These are phyloP conservation scores for Margaritispora aquatica DNA, from an alignment of 495 filamentous ascomycete genomes.

Conservation along the genomic window DNA sequence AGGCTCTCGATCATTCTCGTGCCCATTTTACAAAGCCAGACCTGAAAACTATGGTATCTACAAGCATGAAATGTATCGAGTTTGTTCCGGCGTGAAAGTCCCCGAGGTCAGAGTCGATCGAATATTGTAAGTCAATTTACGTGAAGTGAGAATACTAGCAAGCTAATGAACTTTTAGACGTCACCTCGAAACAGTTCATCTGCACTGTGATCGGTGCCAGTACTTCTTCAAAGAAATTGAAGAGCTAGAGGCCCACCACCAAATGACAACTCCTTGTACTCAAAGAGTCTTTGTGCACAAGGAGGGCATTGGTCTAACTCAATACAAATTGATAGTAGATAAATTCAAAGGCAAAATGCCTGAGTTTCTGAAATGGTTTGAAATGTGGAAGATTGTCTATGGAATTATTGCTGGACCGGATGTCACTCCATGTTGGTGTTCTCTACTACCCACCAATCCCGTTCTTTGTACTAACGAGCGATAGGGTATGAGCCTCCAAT, in stretches of 20 bases:
- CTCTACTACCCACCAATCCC: too few relatives aligned
- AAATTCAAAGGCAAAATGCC: neutral
- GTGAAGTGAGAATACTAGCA: neutral
- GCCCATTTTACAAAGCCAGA: neutral
- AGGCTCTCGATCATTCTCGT: neutral
- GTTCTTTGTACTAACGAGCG: neutral
- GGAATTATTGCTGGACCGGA: too few relatives aligned
- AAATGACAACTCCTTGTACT: neutral
- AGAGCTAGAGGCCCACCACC: neutral
- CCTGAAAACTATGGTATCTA: neutral
- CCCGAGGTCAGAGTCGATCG: neutral
- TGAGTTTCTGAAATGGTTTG: slow-evolving; percentile 4
- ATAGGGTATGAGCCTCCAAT: neutral
- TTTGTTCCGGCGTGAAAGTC: neutral
- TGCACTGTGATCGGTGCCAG: neutral
- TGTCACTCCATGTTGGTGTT: too few relatives aligned
- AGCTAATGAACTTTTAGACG: neutral
- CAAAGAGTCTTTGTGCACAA: neutral
- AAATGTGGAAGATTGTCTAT: slow-evolving; percentile 4
- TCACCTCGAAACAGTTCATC: neutral
- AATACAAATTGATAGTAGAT: neutral
- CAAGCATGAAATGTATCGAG: neutral
- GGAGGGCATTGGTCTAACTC: neutral
- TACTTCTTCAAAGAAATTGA: neutral
- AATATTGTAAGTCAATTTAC: neutral